A percentile compares a stretch with the other conserved stretches of the same genome.
Conservation (phyloP, 495 filamentous ascomycete genomes). For the Rhizodiscina lignyota region DNA sequence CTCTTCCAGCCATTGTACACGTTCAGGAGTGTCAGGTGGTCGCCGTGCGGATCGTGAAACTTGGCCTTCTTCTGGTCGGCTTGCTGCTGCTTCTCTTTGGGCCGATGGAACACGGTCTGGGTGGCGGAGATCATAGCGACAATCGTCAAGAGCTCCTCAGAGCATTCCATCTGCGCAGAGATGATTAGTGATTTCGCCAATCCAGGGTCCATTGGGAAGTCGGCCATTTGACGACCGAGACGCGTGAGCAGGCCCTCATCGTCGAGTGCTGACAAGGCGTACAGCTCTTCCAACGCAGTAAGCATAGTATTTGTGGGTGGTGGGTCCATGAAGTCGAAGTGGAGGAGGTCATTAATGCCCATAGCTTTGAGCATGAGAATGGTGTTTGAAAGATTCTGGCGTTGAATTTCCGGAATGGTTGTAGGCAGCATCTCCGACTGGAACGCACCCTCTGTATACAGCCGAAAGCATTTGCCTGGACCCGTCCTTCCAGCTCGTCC, state of each 20-base stretch:
- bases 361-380: conserved; percentile 99
- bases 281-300: conserved; percentile 86
- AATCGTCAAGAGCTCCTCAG: conserved; percentile 85
- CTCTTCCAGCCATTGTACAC: conserved; percentile 93
- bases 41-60: conserved; percentile 88
- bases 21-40: conserved; percentile 87
- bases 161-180: conserved; percentile 73
- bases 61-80: conserved; percentile 96
- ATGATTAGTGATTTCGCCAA: conserved; percentile 82
- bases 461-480: conserved; percentile 87
- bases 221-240: conserved; percentile 90
- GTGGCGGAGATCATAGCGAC: conserved; percentile 79
- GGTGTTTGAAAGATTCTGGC: conserved; percentile 83
- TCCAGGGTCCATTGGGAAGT: conserved; percentile 87
- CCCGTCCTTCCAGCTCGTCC: conserved; percentile 89
- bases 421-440: conserved; percentile 96
- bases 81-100: conserved; percentile 90
- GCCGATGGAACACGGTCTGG: conserved; percentile 76
- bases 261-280: conserved; percentile 79
- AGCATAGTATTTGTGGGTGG: conserved; percentile 97
- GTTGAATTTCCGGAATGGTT: conserved; percentile 89
- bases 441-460: conserved; percentile 93
- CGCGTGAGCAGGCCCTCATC: conserved; percentile 93
- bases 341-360: conserved; percentile 94
- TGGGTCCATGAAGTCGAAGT: conserved; percentile 98